phyloP scores from a whole-genome alignment of 2,329 filamentous ascomycete species.

The Chrysosphaeria jannelii region DNA sequence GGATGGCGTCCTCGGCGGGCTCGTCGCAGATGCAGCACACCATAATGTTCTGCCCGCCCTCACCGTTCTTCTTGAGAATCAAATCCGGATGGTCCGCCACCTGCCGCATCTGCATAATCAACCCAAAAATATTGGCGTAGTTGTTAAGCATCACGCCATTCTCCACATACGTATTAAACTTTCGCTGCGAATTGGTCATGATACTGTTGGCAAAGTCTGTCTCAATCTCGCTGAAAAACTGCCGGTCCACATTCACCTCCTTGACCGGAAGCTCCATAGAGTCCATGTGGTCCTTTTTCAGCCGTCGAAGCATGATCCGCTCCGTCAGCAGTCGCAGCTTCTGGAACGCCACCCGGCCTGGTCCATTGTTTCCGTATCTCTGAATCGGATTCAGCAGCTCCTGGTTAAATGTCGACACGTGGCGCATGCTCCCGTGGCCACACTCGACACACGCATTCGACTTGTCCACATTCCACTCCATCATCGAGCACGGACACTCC shows the following conservation, averaged over 20 bases:
- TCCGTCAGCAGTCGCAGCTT: constrained; percentile 76
- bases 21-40: constrained; percentile 93
- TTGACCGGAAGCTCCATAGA: constrained; percentile 94
- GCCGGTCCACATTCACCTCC: constrained; percentile 68
- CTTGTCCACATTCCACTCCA: constrained; percentile 59
- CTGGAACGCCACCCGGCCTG: constrained; percentile 38
- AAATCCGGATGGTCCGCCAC: constrained; percentile 90
- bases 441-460: constrained; percentile 18
- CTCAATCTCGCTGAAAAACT: constrained; percentile 91
- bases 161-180: constrained; percentile 87
- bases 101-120: constrained; percentile 99
- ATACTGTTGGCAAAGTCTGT: constrained; percentile 87
- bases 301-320: constrained; percentile 78
- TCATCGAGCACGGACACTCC: constrained; percentile 44
- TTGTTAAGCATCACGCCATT: constrained; percentile 88
- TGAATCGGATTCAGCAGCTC: constrained; percentile 69
- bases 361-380: constrained; percentile 25
- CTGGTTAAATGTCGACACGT: constrained; percentile 34
- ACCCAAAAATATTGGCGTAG: constrained; percentile 93
- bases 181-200: constrained; percentile 68
- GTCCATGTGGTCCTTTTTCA: constrained; percentile 79
- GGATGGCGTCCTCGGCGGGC: constrained; percentile 77
- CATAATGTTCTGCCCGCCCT: constrained; percentile 67
- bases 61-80: constrained; percentile 60
- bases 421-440: constrained; percentile 18